phyloP scores from a whole-genome alignment of 305 asterid genomes.

The Ajuga reptans region DNA sequence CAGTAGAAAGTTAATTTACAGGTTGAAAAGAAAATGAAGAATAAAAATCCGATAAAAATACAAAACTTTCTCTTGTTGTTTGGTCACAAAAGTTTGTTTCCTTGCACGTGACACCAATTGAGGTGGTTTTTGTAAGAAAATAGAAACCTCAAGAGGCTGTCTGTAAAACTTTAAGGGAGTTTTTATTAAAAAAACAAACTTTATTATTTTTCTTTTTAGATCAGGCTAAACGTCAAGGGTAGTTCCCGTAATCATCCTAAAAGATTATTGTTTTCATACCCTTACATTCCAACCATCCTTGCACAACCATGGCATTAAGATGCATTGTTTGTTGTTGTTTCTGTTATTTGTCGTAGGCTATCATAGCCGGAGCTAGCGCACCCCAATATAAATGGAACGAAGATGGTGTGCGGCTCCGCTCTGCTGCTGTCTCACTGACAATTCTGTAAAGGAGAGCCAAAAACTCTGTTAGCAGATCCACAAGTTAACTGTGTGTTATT shows the following conservation, averaged over 20 bases:
- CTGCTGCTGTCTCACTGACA: constrained; percentile 84
- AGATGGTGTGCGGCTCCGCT: constrained; percentile 74
- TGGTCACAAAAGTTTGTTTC: no score
- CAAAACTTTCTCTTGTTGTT: no score
- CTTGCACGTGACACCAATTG: no score
- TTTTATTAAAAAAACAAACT: no score
- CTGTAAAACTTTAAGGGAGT: no score
- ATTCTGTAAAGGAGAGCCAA: constrained; percentile 29
- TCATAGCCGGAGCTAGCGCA: constrained; percentile 80
- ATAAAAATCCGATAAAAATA: no score
- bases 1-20: not conserved
- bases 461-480: not conserved
- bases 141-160: no score
- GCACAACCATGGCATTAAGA: not conserved
- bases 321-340: not conserved
- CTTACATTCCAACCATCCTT: not conserved
- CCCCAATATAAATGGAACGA: constrained; percentile 66
- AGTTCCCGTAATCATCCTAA: no score
- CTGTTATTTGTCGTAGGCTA: constrained; percentile 33
- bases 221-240: no score
- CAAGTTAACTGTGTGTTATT: not conserved
- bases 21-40: not conserved
- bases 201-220: no score
- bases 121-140: no score
- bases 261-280: no score